Percentiles rank a stretch among this genome's conserved stretches.
These are phyloP conservation scores for Solanum paucissectum DNA, from an alignment of 257 asterid genomes.

Conservation along the genomic window DNA sequence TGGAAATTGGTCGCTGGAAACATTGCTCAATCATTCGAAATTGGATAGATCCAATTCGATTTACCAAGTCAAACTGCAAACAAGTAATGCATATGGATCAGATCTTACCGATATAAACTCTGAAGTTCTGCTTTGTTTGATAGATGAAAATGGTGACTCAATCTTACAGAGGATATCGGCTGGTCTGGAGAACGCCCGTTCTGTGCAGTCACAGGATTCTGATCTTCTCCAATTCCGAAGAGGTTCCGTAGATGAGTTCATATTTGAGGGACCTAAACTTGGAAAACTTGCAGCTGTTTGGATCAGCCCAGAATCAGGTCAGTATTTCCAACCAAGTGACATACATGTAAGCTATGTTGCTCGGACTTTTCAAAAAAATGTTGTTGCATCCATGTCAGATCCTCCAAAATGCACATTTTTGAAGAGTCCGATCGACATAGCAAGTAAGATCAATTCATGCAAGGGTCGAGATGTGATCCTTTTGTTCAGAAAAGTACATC, in stretches of 20 bases:
- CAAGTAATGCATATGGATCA: constrained; percentile 61
- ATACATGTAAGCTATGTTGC: not conserved
- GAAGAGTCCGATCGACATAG: not conserved
- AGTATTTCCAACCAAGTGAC: not conserved
- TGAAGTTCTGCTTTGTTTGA: constrained; percentile 57
- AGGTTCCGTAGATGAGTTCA: constrained; percentile 64
- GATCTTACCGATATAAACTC: constrained; percentile 49
- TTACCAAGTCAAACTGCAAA: constrained; percentile 51
- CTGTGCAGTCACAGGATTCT: constrained; percentile 11
- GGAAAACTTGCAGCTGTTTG: constrained; percentile 67
- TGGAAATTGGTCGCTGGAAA: constrained; percentile 25
- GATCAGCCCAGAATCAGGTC: constrained; percentile 83
- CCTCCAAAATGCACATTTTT: not conserved
- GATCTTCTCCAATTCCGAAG: constrained; percentile 45
- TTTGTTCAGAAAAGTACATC: not conserved
- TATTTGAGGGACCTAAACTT: constrained; percentile 63
- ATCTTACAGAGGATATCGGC: constrained; percentile 65
- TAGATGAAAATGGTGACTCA: constrained; percentile 69
- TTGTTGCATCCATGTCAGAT: not conserved
- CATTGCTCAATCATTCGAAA: constrained; percentile 13
- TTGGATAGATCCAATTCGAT: constrained; percentile 13
- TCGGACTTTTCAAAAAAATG: not conserved
- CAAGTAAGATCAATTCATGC: not conserved
- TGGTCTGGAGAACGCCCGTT: constrained; percentile 5
- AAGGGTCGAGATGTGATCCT: not conserved